Evolutionary conservation across 352 stramenopile genomes (phyloP).

Genomic region (Phytopythium delawarense): DNA sequence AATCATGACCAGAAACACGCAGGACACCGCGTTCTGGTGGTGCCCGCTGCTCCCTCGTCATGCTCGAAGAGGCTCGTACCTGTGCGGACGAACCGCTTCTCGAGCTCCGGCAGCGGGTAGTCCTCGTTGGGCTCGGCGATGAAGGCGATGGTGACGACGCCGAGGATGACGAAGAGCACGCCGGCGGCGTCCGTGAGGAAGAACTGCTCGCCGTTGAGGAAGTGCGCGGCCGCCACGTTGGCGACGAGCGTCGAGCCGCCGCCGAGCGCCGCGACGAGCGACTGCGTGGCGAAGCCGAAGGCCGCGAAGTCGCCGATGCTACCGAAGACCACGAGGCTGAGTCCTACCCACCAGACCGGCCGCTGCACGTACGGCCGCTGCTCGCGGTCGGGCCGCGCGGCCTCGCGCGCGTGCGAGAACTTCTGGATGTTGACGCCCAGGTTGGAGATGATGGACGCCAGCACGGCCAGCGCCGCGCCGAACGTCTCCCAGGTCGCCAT

Average conservation of each 20-base stretch:
- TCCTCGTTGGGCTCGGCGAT: conserved; percentile 84
- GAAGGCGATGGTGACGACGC: conserved; percentile 83
- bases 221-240: conserved; percentile 86
- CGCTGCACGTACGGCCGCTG: conserved; percentile 80
- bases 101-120: conserved; percentile 82
- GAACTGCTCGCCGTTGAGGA: conserved; percentile 76
- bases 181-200: conserved; percentile 77
- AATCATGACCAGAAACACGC: not conserved
- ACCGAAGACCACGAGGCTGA: conserved; percentile 73
- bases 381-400: conserved; percentile 26
- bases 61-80: conserved; percentile 19
- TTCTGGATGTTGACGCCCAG: conserved; percentile 90
- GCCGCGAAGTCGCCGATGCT: conserved; percentile 87
- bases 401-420: conserved; percentile 75
- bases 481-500: conserved; percentile 81
- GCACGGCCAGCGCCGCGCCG: conserved; percentile 71
- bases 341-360: conserved; percentile 84
- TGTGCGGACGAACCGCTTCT: conserved; percentile 74
- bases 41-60: not conserved
- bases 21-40: not conserved
- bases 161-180: conserved; percentile 83
- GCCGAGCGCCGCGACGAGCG: conserved; percentile 82
- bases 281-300: conserved; percentile 89
- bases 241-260: conserved; percentile 83
- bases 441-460: conserved; percentile 83